These are phyloP conservation scores for Antarctomyces pellizariae DNA, from an alignment of 495 filamentous ascomycete genomes.

Conservation along the genomic window DNA sequence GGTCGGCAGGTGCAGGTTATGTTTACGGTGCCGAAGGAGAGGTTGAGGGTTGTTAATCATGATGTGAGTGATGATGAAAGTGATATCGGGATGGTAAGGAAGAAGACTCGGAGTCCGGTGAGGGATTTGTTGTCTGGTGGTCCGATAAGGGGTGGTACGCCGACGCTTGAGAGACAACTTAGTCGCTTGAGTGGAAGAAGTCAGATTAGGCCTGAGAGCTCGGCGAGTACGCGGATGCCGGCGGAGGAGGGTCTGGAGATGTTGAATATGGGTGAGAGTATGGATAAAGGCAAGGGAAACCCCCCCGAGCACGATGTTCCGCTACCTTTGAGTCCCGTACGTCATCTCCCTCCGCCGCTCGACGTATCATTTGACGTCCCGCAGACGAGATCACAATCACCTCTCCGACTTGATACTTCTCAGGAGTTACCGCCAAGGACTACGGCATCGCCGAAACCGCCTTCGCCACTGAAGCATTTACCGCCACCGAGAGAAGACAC, in stretches of 20 bases:
- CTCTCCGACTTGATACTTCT: too few relatives aligned
- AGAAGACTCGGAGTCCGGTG: constrained; percentile 6
- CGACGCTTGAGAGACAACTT: not conserved
- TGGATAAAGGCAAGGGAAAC: constrained; percentile 2
- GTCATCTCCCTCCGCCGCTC: too few relatives aligned
- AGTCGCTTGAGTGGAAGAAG: not conserved
- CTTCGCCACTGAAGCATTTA: too few relatives aligned
- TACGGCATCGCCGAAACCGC: too few relatives aligned
- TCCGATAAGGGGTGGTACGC: too few relatives aligned
- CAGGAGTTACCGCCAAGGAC: too few relatives aligned
- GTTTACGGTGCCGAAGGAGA: constrained; percentile 76
- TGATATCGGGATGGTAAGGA: constrained; percentile 7
- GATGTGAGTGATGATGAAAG: constrained; percentile 8
- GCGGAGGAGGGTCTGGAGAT: too few relatives aligned
- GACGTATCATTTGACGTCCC: too few relatives aligned
- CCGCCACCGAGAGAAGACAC: not conserved
- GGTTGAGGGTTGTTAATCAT: constrained; percentile 62
- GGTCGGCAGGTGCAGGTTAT: constrained; percentile 71
- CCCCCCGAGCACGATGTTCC: too few relatives aligned
- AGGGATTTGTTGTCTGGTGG: constrained; percentile 1
- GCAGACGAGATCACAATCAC: too few relatives aligned
- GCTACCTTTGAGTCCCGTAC: too few relatives aligned
- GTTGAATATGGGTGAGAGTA: not conserved
- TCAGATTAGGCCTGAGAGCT: not conserved
- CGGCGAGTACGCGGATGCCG: not conserved